Base-by-base conservation (phyloP, 2,329 filamentous ascomycete genomes). In the Alternaria arbusti region DNA sequence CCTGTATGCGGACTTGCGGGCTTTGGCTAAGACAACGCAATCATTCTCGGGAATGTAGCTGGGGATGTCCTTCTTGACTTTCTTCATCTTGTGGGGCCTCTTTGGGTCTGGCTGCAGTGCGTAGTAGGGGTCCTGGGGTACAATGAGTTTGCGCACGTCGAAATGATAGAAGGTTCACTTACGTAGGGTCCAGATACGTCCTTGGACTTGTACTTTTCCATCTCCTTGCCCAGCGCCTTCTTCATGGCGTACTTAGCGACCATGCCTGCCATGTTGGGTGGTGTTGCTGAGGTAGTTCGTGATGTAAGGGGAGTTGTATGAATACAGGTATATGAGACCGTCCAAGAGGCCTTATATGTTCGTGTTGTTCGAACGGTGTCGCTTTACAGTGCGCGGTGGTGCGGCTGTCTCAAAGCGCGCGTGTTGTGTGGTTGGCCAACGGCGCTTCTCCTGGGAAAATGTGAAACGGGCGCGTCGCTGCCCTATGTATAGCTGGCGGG, bases 21-120 rank as follows among this genome's bases (percentile, higher is more conserved):
- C 93, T 72, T 91, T 91, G 71, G 91, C 96, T 67, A 98, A 88
- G 70, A 97, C 85, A 67, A 91, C 86, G 74, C 86, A 90, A 80
- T 99, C 96, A 72, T 97, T 88, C 26, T 90, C 83, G 17, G 94
- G 95, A 56, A 98, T 88, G 58, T 95, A 95, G 25, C 88, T 87
- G 0, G 94, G 94, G 36, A 94, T 84, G 22, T 93, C 91, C 82
- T 96, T 97, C 83, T 91, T 93, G 77, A 90, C 88, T 80, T 92
- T 97, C 84, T 93, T 95, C 61, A 86, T 85, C 78, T 94, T 96
- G 73, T 88, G 89, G 25, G 89, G 88, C 57, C 84, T 87, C 66
- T 89, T 87, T 9, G 91, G 92, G 45, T 94, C 90, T 22, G 90
- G 89, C 36, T 97, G 89, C 70, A 89, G 86, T 79, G 97, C 93